A percentile compares a stretch with the other conserved stretches of the same genome.
Evolutionary conservation across 805 yeast genomes (phyloP).

Genomic region (Metschnikowia hibisci): DNA sequence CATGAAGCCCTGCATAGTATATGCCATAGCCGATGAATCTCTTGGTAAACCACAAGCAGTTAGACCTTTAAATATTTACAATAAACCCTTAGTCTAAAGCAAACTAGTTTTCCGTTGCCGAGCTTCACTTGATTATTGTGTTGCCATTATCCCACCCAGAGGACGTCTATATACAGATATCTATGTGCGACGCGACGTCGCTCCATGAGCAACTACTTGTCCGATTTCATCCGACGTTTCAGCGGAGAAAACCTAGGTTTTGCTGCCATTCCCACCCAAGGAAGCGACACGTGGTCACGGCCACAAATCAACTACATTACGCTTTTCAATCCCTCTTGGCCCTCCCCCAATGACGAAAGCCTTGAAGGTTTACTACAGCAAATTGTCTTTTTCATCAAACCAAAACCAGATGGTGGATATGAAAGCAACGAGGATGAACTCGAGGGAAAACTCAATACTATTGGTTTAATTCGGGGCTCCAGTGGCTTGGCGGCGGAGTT

Average conservation of each 20-base stretch:
- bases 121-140: too few relatives aligned
- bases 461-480: conserved; percentile 38
- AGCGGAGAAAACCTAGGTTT: conserved; percentile 15
- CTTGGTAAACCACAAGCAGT: too few relatives aligned
- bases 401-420: conserved; percentile 4
- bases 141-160: too few relatives aligned
- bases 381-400: conserved; percentile 28
- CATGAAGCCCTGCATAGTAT: too few relatives aligned
- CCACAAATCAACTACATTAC: conserved; percentile 23
- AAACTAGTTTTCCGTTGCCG: too few relatives aligned
- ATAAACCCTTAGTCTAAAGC: too few relatives aligned
- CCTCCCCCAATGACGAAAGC: conserved; percentile 23
- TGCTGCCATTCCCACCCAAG: conserved; percentile 4
- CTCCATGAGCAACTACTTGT: conserved; percentile 28
- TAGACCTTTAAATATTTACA: too few relatives aligned
- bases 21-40: too few relatives aligned
- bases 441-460: conserved; percentile 25
- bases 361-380: conserved; percentile 31
- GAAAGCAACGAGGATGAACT: neutral
- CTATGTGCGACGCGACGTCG: neutral
- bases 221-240: conserved; percentile 29
- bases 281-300: conserved; percentile 2
- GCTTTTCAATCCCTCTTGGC: conserved; percentile 31
- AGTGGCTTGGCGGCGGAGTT: conserved; percentile 29
- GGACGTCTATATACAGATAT: neutral